Conservation (phyloP, 768 basidiomycete genomes). For the Favolaschia claudopus region DNA sequence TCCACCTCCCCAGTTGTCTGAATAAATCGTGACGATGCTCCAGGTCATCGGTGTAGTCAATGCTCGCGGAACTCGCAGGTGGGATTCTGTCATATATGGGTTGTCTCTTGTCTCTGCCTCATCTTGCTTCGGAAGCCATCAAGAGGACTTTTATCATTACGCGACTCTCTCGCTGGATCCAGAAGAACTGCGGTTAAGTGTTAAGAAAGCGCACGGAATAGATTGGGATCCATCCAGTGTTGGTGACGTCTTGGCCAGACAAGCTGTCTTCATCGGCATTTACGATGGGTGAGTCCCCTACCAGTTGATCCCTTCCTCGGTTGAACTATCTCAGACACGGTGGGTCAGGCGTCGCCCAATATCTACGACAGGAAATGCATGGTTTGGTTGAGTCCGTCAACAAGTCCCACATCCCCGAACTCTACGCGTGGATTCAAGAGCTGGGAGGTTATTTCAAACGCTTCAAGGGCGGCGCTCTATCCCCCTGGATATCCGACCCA, state of each 20-base stretch:
- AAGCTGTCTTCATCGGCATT: slow-evolving; percentile 87
- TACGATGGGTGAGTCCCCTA: slow-evolving; percentile 79
- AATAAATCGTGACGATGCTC: neutral
- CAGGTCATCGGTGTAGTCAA: slow-evolving; percentile 74
- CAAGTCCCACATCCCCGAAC: slow-evolving; percentile 74
- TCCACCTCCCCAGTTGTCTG: neutral
- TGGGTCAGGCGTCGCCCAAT: slow-evolving; percentile 89
- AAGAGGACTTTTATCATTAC: slow-evolving; percentile 88
- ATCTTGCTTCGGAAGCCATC: slow-evolving; percentile 70
- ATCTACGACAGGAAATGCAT: slow-evolving; percentile 85
- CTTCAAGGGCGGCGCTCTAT: slow-evolving; percentile 81
- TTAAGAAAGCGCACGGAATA: slow-evolving; percentile 66
- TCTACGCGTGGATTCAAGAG: slow-evolving; percentile 79
- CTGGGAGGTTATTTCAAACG: slow-evolving; percentile 92
- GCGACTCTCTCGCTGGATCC: slow-evolving; percentile 79
- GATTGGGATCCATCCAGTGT: slow-evolving; percentile 76
- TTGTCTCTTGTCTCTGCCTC: too few relatives aligned
- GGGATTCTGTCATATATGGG: slow-evolving; percentile 8
- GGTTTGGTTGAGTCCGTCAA: slow-evolving; percentile 82
- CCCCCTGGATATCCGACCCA: slow-evolving; percentile 64
- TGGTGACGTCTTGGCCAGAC: slow-evolving; percentile 65
- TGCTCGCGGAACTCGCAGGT: slow-evolving; percentile 82
- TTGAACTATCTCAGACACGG: slow-evolving; percentile 70
- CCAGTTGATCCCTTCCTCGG: neutral
- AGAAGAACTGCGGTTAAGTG: slow-evolving; percentile 70